phyloP scores from a whole-genome alignment of 148 eudicot species.

The Rhododendron griersonianum region DNA sequence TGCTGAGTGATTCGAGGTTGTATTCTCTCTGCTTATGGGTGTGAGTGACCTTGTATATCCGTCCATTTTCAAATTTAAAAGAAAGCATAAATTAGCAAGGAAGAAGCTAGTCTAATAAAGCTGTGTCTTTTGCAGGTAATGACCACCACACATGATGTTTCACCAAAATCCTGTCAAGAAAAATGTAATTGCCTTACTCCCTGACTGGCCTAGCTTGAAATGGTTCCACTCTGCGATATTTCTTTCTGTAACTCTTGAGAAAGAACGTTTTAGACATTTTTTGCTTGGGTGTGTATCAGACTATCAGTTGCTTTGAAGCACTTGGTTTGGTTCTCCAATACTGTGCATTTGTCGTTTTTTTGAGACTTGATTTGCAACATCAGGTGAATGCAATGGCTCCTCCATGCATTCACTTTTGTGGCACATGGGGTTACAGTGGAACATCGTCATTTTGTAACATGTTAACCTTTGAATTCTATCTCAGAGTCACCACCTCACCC shows the following conservation, averaged over 20 bases:
- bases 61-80: neutral
- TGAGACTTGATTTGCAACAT: neutral
- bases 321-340: neutral
- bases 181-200: neutral
- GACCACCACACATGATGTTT: neutral
- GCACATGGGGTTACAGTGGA: neutral
- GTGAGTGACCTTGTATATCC: neutral
- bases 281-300: neutral
- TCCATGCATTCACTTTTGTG: neutral
- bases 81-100: neutral
- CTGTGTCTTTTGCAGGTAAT: neutral
- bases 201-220: neutral
- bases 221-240: neutral
- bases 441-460: neutral
- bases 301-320: neutral
- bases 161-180: neutral
- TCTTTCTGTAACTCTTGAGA: neutral
- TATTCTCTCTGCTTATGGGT: neutral
- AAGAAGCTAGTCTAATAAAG: neutral
- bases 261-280: neutral
- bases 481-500: neutral
- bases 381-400: neutral
- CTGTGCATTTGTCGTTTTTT: neutral
- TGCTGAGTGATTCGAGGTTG: neutral
- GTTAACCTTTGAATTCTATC: neutral